Evolutionary conservation across 2,329 filamentous ascomycete species (phyloP).

Genomic region (Byssoonygena ceratinophila): DNA sequence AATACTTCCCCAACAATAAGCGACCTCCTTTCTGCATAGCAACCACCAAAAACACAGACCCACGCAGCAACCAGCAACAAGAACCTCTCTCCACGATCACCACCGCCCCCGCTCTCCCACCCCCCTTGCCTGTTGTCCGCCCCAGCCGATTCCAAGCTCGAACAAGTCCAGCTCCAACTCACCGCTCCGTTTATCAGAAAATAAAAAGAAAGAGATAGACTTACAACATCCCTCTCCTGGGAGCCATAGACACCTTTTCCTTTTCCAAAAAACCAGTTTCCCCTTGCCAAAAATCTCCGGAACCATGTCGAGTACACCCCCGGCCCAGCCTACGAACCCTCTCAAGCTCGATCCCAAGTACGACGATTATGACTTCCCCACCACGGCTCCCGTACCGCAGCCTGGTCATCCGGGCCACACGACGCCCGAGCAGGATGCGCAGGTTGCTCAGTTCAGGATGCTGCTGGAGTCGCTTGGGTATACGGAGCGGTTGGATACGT

Average conservation of each 20-base stretch:
- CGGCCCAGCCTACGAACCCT: slow-evolving; percentile 24
- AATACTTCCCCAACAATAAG: too few relatives aligned
- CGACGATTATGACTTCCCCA: slow-evolving; percentile 91
- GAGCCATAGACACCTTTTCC: too few relatives aligned
- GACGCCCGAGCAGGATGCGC: slow-evolving; percentile 75
- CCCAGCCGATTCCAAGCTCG: neutral
- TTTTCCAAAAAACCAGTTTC: too few relatives aligned
- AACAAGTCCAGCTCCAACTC: neutral
- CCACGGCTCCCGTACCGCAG: slow-evolving; percentile 57
- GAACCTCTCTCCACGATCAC: neutral
- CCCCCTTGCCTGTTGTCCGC: neutral
- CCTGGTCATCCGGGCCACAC: slow-evolving; percentile 81
- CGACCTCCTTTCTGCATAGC: neutral
- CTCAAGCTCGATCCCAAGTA: slow-evolving; percentile 71
- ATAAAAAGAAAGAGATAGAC: too few relatives aligned
- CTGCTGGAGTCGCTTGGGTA: slow-evolving; percentile 75
- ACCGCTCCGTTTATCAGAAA: too few relatives aligned
- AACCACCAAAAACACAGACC: slow-evolving; percentile 14
- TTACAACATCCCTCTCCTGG: too few relatives aligned
- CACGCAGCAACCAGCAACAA: neutral
- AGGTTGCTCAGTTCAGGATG: slow-evolving; percentile 73
- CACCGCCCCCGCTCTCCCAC: slow-evolving; percentile 11
- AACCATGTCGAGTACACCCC: slow-evolving; percentile 11
- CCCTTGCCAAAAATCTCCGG: neutral
- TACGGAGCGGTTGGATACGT: slow-evolving; percentile 75